These are phyloP conservation scores for Cercospora sojina DNA, from an alignment of 2,329 filamentous ascomycete genomes.

Conservation along the genomic window DNA sequence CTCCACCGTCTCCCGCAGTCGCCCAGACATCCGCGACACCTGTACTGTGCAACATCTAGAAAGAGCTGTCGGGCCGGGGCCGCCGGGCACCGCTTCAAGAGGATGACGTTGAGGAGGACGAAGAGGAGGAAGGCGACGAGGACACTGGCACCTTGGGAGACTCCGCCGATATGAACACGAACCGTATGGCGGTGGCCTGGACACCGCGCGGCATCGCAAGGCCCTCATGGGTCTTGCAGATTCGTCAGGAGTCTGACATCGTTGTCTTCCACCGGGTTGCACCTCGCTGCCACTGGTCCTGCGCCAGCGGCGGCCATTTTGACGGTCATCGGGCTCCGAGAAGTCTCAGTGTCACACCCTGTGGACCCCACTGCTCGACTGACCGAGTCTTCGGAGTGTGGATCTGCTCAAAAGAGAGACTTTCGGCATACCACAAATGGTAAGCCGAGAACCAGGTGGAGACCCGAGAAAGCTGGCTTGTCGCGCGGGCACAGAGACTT, in stretches of 20 bases:
- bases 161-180: not conserved
- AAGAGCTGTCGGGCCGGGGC: not conserved
- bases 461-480: not conserved
- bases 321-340: not conserved
- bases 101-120: not conserved
- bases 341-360: not conserved
- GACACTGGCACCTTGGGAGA: not conserved
- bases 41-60: not conserved
- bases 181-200: not conserved
- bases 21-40: not conserved
- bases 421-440: conserved; percentile 1
- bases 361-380: not conserved
- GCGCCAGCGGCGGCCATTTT: not conserved
- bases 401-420: not conserved
- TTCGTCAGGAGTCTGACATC: not conserved
- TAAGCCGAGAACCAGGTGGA: not conserved
- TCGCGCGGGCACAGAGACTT: not conserved
- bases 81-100: not conserved
- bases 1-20: not conserved
- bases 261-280: not conserved
- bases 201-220: not conserved
- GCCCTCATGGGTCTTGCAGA: not conserved
- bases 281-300: not conserved
- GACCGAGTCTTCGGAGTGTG: not conserved
- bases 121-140: not conserved